These are phyloP conservation scores for Penicillium egyptiacum DNA, from an alignment of 495 filamentous ascomycete genomes.

Conservation along the genomic window DNA sequence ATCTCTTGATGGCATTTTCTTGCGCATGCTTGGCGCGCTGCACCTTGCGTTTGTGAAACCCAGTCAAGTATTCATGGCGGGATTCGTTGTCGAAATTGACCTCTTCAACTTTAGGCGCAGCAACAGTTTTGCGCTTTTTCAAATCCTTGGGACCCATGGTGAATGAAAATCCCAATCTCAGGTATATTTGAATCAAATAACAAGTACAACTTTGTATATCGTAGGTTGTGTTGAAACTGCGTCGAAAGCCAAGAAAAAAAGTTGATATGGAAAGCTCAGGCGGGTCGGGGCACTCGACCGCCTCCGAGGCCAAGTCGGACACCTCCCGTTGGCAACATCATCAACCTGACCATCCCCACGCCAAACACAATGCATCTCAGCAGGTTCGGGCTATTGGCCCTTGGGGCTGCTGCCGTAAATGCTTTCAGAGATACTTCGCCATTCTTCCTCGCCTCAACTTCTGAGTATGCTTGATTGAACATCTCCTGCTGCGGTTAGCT, in stretches of 20 bases:
- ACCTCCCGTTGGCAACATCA: conserved; percentile 32
- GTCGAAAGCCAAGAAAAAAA: conserved; percentile 22
- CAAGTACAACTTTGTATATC: conserved; percentile 1
- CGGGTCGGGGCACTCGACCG: conserved; percentile 32
- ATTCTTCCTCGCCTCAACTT: conserved; percentile 79
- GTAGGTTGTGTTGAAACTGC: conserved; percentile 8
- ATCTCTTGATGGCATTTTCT: conserved; percentile 69
- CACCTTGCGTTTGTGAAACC: conserved; percentile 94
- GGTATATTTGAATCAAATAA: neutral
- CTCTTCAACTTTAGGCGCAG: conserved; percentile 61
- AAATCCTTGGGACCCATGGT: conserved; percentile 40
- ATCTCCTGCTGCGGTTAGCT: conserved; percentile 24
- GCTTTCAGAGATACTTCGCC: conserved; percentile 86
- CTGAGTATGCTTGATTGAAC: conserved; percentile 57
- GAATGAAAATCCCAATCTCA: neutral
- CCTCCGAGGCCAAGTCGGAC: conserved; percentile 33
- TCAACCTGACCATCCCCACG: conserved; percentile 21
- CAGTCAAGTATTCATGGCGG: conserved; percentile 83
- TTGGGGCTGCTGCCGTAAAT: conserved; percentile 56
- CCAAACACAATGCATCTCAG: conserved; percentile 60
- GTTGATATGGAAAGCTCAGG: conserved; percentile 26
- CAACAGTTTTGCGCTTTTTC: conserved; percentile 61
- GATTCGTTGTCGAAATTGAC: conserved; percentile 78
- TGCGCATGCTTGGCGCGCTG: conserved; percentile 80
- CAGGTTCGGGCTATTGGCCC: conserved; percentile 58